Evolutionary conservation across 371 early-diverging fungal genomes (phyloP).

Genomic region (Mortierella polycephala): DNA sequence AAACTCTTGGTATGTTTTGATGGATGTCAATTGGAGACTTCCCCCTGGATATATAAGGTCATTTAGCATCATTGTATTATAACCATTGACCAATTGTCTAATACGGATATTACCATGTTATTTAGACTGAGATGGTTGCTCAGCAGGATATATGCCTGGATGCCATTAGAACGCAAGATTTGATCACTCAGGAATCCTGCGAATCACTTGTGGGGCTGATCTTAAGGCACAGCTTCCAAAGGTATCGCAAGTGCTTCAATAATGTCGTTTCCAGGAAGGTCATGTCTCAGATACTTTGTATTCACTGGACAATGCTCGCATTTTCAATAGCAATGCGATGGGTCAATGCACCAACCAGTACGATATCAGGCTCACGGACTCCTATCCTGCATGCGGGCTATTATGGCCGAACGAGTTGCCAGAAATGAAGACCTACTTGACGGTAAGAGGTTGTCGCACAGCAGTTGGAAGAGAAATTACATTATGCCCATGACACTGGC

Average conservation of each 20-base stretch:
- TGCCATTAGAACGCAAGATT: conserved; percentile 23
- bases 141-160: conserved; percentile 29
- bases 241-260: conserved; percentile 5
- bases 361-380: conserved; percentile 79
- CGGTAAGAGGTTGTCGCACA: conserved; percentile 52
- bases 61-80: too few relatives aligned
- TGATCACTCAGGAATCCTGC: conserved; percentile 22
- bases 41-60: too few relatives aligned
- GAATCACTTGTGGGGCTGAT: conserved; percentile 21
- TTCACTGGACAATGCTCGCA: too few relatives aligned
- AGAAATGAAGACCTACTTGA: conserved; percentile 70
- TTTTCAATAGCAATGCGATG: not conserved
- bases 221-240: not conserved
- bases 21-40: too few relatives aligned
- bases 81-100: too few relatives aligned
- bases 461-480: not conserved
- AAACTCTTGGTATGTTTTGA: conserved; percentile 55
- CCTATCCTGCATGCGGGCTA: conserved; percentile 75
- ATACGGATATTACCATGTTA: not conserved
- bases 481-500: not conserved
- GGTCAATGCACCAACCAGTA: conserved; percentile 80
- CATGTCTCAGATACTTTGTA: too few relatives aligned
- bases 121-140: conserved; percentile 3
- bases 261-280: not conserved
- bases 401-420: conserved; percentile 79